Conservation (phyloP, 108 stramenopile species). For the Skeletonema potamos region DNA sequence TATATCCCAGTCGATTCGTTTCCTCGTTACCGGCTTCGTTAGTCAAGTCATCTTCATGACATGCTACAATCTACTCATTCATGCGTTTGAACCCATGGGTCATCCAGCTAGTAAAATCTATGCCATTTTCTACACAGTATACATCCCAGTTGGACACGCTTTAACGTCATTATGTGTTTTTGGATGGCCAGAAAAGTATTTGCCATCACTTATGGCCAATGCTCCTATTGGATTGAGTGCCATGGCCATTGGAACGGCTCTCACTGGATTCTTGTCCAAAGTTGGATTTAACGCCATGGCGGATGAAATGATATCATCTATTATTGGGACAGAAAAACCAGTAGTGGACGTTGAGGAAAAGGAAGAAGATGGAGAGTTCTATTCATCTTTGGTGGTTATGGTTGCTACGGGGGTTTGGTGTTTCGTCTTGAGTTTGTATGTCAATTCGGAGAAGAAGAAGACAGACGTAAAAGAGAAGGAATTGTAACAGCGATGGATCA, state of each 20-base stretch:
- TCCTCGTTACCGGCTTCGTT: constrained; percentile 69
- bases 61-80: constrained; percentile 70
- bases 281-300: constrained; percentile 64
- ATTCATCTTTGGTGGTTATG: constrained; percentile 79
- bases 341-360: too few species aligned
- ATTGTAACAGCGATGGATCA: constrained; percentile 20
- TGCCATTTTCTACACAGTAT: constrained; percentile 65
- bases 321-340: constrained; percentile 8
- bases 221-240: constrained; percentile 85
- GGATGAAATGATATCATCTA: constrained; percentile 40
- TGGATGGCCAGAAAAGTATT: constrained; percentile 87
- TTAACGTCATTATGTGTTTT: constrained; percentile 73
- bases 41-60: constrained; percentile 78
- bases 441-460: constrained; percentile 63
- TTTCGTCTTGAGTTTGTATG: constrained; percentile 64
- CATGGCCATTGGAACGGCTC: constrained; percentile 64
- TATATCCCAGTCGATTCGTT: constrained; percentile 76
- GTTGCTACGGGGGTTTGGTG: constrained; percentile 80
- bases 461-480: constrained; percentile 46
- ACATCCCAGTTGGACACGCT: constrained; percentile 77
- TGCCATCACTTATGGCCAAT: constrained; percentile 68
- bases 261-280: constrained; percentile 75
- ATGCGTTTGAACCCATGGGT: constrained; percentile 49
- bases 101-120: constrained; percentile 76
- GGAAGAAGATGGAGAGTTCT: constrained; percentile 74